A percentile compares a stretch with the other conserved stretches of the same genome.
Evolutionary conservation across 495 filamentous ascomycete species (phyloP).

Genomic region (Niebla homalea): DNA sequence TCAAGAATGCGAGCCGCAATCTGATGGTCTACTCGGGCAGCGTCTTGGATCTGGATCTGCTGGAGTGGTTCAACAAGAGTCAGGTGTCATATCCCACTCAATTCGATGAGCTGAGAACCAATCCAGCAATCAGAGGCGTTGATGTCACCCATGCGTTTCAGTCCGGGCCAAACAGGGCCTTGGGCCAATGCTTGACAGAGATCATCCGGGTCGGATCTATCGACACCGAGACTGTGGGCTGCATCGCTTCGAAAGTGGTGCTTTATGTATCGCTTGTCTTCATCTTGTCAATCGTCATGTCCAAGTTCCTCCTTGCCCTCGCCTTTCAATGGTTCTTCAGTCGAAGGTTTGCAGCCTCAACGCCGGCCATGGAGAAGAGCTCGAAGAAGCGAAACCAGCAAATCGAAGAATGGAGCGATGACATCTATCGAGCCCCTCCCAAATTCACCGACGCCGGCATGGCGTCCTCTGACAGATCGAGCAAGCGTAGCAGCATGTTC

Average conservation of each 20-base stretch:
- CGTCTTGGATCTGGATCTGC: slow-evolving; percentile 82
- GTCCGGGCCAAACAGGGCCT: slow-evolving; percentile 55
- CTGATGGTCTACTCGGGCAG: slow-evolving; percentile 86
- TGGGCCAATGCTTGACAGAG: slow-evolving; percentile 75
- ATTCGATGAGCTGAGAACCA: slow-evolving; percentile 69
- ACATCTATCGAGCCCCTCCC: slow-evolving; percentile 85
- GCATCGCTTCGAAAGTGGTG: slow-evolving; percentile 94
- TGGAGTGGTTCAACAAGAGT: slow-evolving; percentile 76
- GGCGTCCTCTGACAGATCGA: slow-evolving; percentile 48
- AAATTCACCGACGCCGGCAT: slow-evolving; percentile 57
- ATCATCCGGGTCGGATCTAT: slow-evolving; percentile 93
- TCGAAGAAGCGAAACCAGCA: slow-evolving; percentile 72
- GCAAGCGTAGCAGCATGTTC: slow-evolving; percentile 72
- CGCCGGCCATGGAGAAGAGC: slow-evolving; percentile 56
- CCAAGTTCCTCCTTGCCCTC: slow-evolving; percentile 82
- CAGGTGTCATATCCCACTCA: slow-evolving; percentile 67
- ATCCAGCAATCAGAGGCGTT: slow-evolving; percentile 65
- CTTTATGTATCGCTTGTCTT: slow-evolving; percentile 88
- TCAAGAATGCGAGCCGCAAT: slow-evolving; percentile 78
- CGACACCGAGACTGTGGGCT: slow-evolving; percentile 92
- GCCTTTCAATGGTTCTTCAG: slow-evolving; percentile 93
- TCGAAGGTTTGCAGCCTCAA: slow-evolving; percentile 63
- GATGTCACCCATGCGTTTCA: slow-evolving; percentile 86
- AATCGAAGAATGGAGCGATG: slow-evolving; percentile 97
- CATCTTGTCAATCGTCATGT: slow-evolving; percentile 76